Evolutionary conservation across 345 rosid species (phyloP).

Genomic region (Nasturtium officinale): DNA sequence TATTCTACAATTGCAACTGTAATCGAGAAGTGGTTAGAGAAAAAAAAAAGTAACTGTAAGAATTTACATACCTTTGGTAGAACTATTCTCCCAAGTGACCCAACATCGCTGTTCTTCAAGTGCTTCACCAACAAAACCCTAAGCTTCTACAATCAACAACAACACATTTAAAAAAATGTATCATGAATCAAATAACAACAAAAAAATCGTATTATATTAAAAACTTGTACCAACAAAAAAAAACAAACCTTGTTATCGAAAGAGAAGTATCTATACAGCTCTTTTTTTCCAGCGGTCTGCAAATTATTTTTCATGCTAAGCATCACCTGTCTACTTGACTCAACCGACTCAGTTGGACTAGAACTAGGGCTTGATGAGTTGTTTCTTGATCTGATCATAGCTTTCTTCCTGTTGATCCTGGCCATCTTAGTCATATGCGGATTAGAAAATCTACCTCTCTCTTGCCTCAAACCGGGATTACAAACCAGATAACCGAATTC

Average conservation of each 20-base stretch:
- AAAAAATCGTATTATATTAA: not conserved
- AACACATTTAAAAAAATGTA: not conserved
- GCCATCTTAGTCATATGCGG: conserved; percentile 60
- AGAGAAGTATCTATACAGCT: conserved; percentile 47
- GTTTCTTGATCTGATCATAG: conserved; percentile 55
- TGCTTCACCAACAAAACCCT: conserved; percentile 60
- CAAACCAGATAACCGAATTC: conserved; percentile 21
- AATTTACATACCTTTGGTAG: conserved; percentile 75
- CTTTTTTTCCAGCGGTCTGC: conserved; percentile 13
- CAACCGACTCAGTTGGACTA: conserved; percentile 26
- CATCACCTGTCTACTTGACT: conserved; percentile 39
- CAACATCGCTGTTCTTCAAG: conserved; percentile 82
- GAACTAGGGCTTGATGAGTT: conserved; percentile 40
- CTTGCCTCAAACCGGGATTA: conserved; percentile 39
- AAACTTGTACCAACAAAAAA: not conserved
- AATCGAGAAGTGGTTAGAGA: too few species aligned
- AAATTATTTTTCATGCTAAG: conserved; percentile 10
- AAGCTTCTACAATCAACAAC: conserved; percentile 52
- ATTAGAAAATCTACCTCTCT: conserved; percentile 35
- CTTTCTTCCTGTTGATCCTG: conserved; percentile 64
- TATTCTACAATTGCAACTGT: not conserved
- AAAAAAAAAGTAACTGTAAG: conserved; percentile 20
- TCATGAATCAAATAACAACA: not conserved
- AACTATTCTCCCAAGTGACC: conserved; percentile 78
- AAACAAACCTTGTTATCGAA: conserved; percentile 56